Conservation (phyloP, 306 rosid species). For the Gynostemma pentaphyllum region DNA sequence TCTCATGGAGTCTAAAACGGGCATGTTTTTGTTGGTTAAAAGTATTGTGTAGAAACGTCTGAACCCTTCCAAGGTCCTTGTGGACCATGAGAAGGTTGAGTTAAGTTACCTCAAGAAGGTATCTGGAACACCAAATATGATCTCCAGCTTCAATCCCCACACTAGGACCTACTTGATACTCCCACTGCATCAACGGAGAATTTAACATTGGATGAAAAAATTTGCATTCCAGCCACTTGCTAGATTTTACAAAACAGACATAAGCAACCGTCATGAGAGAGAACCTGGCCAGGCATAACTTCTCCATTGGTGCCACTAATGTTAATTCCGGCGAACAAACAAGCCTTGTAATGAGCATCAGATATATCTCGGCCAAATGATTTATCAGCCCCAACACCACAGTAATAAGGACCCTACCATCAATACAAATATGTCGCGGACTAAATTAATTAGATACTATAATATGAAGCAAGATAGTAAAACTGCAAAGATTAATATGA, state of each 20-base stretch:
- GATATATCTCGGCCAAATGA: conserved; percentile 98
- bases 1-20: not conserved
- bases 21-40: not conserved
- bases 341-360: conserved; percentile 99
- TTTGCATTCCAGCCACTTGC: conserved; percentile 12
- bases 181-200: conserved; percentile 55
- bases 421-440: not conserved
- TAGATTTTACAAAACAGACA: conserved; percentile 11
- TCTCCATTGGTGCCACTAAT: conserved; percentile 97
- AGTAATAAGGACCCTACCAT: conserved; percentile 89
- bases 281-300: conserved; percentile 99
- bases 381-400: conserved; percentile 91
- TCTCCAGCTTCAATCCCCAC: conserved; percentile 95
- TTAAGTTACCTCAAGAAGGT: conserved; percentile 97
- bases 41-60: not conserved
- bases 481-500: not conserved
- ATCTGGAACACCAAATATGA: conserved; percentile 85
- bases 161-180: conserved; percentile 98
- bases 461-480: not conserved
- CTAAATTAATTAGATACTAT: not conserved
- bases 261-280: conserved; percentile 17
- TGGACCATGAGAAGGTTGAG: conserved; percentile 4
- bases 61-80: not conserved
- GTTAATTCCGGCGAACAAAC: conserved; percentile 95
- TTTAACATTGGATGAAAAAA: conserved; percentile 5